These are phyloP conservation scores for Beauveria medogensis DNA, from an alignment of 2,329 filamentous ascomycete species.

Conservation along the genomic window DNA sequence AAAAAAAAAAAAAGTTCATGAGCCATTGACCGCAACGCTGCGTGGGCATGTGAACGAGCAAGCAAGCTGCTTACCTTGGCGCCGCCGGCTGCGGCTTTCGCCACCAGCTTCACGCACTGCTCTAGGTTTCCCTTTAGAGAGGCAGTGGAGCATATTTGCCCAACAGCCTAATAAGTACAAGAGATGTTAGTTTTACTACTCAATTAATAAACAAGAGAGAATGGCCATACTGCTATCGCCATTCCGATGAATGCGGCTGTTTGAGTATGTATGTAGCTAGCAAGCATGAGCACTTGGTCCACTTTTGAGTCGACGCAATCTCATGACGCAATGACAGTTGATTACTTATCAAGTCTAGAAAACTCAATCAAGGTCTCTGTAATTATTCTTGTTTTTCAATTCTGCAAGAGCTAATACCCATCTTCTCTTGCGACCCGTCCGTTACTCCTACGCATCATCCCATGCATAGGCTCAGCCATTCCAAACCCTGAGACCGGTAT, in stretches of 20 bases:
- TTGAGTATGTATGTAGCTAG: slow-evolving; percentile 6
- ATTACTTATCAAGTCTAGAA: no score
- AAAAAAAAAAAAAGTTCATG: neutral
- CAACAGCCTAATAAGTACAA: slow-evolving; percentile 59
- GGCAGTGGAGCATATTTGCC: slow-evolving; percentile 80
- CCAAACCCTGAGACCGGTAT: neutral
- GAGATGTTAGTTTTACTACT: neutral
- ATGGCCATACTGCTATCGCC: slow-evolving; percentile 21
- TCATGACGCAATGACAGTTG: neutral
- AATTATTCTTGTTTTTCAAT: neutral
- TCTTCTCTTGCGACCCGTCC: slow-evolving; percentile 6
- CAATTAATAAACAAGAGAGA: neutral
- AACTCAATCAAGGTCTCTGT: neutral
- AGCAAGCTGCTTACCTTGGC: slow-evolving; percentile 55
- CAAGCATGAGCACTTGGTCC: neutral
- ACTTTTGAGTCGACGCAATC: slow-evolving; percentile 1
- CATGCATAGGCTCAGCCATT: neutral
- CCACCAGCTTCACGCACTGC: slow-evolving; percentile 65
- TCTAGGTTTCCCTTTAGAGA: slow-evolving; percentile 70
- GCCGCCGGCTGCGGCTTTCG: slow-evolving; percentile 64
- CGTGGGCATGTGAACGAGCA: neutral
- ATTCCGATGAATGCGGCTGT: slow-evolving; percentile 13
- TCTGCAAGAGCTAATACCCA: slow-evolving; percentile 1
- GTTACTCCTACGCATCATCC: slow-evolving; percentile 1
- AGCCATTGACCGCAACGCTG: slow-evolving; percentile 6